These are phyloP conservation scores for Xylaria venustula DNA, from an alignment of 495 filamentous ascomycete species.

Conservation along the genomic window DNA sequence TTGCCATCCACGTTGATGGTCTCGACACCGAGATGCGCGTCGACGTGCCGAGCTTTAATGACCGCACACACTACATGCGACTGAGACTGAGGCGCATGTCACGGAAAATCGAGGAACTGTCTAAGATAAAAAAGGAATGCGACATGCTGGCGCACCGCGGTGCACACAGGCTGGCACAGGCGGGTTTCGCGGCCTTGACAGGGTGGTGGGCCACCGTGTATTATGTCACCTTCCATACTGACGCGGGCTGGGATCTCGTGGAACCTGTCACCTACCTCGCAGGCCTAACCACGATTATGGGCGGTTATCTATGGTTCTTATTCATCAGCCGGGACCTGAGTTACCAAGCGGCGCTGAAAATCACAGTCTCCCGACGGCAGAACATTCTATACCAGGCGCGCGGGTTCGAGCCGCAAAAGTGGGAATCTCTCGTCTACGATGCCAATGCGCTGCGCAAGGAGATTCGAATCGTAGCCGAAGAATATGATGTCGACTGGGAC, in stretches of 20 bases:
- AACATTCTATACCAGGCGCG: slow-evolving; percentile 69
- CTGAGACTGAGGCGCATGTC: slow-evolving; percentile 71
- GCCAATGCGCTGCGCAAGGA: slow-evolving; percentile 77
- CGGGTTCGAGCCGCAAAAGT: slow-evolving; percentile 73
- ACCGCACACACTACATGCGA: slow-evolving; percentile 84
- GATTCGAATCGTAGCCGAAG: slow-evolving; percentile 75
- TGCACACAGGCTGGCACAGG: slow-evolving; percentile 76
- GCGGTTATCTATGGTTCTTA: slow-evolving; percentile 90
- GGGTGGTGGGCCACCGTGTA: slow-evolving; percentile 83
- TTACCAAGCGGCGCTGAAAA: slow-evolving; percentile 80
- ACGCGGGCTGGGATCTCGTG: slow-evolving; percentile 85
- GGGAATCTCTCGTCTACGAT: slow-evolving; percentile 78
- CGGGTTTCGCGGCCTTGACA: slow-evolving; percentile 68
- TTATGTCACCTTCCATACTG: slow-evolving; percentile 73
- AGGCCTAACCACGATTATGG: slow-evolving; percentile 78
- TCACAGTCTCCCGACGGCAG: slow-evolving; percentile 78
- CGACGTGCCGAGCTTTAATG: slow-evolving; percentile 80
- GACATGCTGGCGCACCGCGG: slow-evolving; percentile 71
- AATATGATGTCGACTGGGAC: slow-evolving; percentile 96
- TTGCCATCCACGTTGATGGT: slow-evolving; percentile 80
- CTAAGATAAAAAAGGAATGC: slow-evolving; percentile 77
- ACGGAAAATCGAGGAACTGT: slow-evolving; percentile 60
- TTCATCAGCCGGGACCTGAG: slow-evolving; percentile 88
- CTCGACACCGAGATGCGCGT: slow-evolving; percentile 68
- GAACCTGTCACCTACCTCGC: slow-evolving; percentile 89